These are phyloP conservation scores for Lipomyces chichibuensis DNA, from an alignment of 805 yeast genomes.

Conservation along the genomic window DNA sequence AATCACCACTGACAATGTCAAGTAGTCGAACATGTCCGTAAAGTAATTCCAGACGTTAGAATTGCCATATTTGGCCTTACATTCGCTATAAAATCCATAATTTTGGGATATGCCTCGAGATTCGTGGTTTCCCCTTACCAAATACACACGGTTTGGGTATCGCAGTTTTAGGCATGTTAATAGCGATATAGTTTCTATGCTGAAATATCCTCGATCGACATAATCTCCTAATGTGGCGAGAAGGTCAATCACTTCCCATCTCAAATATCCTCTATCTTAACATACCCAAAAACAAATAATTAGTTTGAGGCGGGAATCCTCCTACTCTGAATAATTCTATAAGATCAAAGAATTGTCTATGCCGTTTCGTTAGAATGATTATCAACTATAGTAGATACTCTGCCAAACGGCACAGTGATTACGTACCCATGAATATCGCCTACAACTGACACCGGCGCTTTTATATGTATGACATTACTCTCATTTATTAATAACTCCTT, in stretches of 20 bases:
- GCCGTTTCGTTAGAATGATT: not conserved
- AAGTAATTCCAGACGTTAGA: conserved; percentile 83
- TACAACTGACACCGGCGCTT: conserved; percentile 89
- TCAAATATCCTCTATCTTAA: not conserved
- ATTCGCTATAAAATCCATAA: conserved; percentile 95
- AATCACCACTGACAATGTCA: conserved; percentile 85
- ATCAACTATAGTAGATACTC: not conserved
- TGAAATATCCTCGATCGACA: conserved; percentile 92
- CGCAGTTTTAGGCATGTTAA: conserved; percentile 81
- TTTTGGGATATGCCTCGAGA: conserved; percentile 95
- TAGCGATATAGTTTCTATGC: conserved; percentile 88
- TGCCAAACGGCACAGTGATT: not conserved
- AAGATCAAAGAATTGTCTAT: conserved; percentile 88
- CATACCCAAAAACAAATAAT: conserved; percentile 75
- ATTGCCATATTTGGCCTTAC: conserved; percentile 82
- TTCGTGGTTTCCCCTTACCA: conserved; percentile 95
- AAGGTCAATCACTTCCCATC: not conserved
- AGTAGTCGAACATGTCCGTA: conserved; percentile 90
- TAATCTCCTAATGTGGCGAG: conserved; percentile 62
- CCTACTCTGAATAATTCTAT: conserved; percentile 92
- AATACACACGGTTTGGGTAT: conserved; percentile 79
- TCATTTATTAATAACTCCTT: conserved; percentile 79
- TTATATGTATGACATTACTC: conserved; percentile 82
- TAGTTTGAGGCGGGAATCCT: conserved; percentile 90
- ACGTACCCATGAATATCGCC: conserved; percentile 86